These are phyloP conservation scores for Leccinum aurantiacum DNA, from an alignment of 768 basidiomycete genomes.

Conservation along the genomic window DNA sequence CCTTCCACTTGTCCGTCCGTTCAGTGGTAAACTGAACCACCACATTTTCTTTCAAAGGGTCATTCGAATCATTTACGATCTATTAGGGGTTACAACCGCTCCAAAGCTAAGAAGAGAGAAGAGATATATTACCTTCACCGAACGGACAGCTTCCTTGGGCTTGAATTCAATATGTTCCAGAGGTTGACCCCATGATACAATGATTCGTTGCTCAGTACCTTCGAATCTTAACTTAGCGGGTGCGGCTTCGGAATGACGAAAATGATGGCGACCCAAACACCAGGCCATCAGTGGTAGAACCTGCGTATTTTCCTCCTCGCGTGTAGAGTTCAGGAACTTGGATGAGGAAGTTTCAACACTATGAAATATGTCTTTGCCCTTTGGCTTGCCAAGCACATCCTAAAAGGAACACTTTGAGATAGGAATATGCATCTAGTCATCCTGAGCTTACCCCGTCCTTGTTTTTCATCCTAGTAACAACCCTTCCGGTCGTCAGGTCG, in stretches of 20 bases:
- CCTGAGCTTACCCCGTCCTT: no score
- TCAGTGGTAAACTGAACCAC: conserved; percentile 23
- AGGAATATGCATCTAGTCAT: no score
- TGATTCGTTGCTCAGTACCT: conserved; percentile 1
- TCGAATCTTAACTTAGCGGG: conserved; percentile 21
- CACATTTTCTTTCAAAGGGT: conserved; percentile 14
- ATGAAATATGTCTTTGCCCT: no score
- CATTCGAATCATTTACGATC: conserved; percentile 21
- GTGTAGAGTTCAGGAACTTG: neutral
- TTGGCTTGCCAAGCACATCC: no score
- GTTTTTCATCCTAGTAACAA: no score
- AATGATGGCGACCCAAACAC: conserved; percentile 26
- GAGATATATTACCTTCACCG: conserved; percentile 15
- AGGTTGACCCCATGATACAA: conserved; percentile 10
- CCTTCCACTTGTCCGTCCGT: conserved; percentile 6
- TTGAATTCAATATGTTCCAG: conserved; percentile 14
- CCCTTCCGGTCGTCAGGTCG: conserved; percentile 4
- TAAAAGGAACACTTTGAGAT: no score
- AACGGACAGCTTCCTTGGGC: conserved; percentile 16
- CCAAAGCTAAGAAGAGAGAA: neutral
- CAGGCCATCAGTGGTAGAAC: conserved; percentile 28
- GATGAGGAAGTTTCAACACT: no score
- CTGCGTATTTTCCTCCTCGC: conserved; percentile 3
- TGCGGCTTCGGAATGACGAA: conserved; percentile 12
- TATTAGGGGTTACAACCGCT: conserved; percentile 4